Evolutionary conservation across 1,139 yeast species (phyloP), one percentile per base, ranked within the genome.

Genomic region (Spathaspora sp.): DNA sequence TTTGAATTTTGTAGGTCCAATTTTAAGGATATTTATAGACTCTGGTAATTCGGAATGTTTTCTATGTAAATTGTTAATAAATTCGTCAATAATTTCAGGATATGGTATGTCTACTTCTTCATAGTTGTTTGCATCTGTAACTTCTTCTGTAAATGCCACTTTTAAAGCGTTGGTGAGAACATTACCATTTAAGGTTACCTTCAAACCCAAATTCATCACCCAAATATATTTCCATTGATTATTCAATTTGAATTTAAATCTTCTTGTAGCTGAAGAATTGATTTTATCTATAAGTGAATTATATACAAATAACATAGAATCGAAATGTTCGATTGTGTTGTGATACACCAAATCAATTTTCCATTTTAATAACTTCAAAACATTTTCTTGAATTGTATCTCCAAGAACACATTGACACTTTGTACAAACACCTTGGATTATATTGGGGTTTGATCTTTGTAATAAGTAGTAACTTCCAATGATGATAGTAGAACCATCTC

Each of bases 151-250:
- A 10, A 73, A 31, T 42, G 73, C 68, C 1, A 81, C 57, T 53
- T 81, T 81, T 25, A 78, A 58, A 1, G 74, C 73, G 57, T 64
- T 61, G 17, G 48, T 45, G 13, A 59, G 49, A 15, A 43, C 38
- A 2, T 41, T 52, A 2, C 43, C 59, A 7, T 58, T 59, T 6
- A 59, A 41, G 36, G 65, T 33, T 51, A 68, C 40, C 61, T 63
- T 57, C 37, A 51, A 67, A 0, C 83, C 85, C 3, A 76, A 65
- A 53, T 76, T 81, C 57, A 84, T 74, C 1, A 84, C 74, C 89
- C 90, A 86, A 1, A 82, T 43, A 26, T 55, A 68, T 63, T 90
- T 81, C 55, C 78, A 79, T 61, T 83, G 89, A 59, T 84, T 82
- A 54, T 80, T 45, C 2, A 41, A 76, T 51, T 75, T 74, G 82